Conservation (phyloP, 306 rosid species). For the Vicia villosa region DNA sequence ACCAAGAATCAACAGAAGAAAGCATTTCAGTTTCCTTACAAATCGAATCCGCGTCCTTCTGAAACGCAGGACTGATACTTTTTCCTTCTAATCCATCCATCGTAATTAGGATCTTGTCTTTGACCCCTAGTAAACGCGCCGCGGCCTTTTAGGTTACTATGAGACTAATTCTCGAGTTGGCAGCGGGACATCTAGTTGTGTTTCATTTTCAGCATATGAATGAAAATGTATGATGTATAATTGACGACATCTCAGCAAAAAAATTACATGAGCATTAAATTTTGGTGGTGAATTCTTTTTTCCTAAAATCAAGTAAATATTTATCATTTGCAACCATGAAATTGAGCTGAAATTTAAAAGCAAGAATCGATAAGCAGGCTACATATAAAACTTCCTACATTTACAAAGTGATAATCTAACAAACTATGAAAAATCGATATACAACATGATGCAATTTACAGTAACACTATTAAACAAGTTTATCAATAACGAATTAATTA, state of each 20-base stretch:
- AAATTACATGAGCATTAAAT: background rate
- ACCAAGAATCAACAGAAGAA: conserved; percentile 37
- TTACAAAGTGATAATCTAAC: too few relatives aligned
- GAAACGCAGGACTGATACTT: background rate
- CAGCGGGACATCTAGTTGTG: background rate
- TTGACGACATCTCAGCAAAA: background rate
- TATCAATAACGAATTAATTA: too few relatives aligned
- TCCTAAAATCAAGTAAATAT: too few relatives aligned
- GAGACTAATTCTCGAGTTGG: background rate
- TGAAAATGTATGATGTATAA: background rate
- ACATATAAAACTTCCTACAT: too few relatives aligned
- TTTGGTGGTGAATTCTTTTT: too few relatives aligned
- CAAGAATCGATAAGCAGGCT: too few relatives aligned
- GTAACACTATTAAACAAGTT: too few relatives aligned
- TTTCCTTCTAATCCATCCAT: background rate
- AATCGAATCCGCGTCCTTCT: conserved; percentile 34
- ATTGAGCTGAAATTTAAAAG: too few relatives aligned
- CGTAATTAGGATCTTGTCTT: background rate
- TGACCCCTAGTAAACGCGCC: background rate
- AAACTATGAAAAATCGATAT: too few relatives aligned
- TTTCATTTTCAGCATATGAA: conserved; percentile 6
- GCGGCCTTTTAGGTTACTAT: too few relatives aligned
- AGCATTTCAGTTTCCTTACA: conserved; percentile 30
- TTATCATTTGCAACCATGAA: too few relatives aligned
- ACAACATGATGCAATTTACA: too few relatives aligned